Base-by-base conservation (phyloP, 306 rosid genomes). In the Sindora glabra region DNA sequence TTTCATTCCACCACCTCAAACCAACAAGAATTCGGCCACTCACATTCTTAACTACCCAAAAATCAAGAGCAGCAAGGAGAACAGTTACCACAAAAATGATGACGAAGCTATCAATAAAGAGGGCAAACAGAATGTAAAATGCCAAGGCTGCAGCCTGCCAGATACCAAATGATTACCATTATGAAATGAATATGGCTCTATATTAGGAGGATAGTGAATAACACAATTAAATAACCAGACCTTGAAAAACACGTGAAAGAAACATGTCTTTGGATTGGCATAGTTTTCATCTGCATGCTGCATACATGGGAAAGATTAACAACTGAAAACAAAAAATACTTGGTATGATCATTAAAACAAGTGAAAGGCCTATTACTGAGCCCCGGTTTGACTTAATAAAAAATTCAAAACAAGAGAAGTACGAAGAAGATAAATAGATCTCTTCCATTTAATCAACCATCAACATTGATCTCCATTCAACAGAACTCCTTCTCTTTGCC, bases 1-100 rank as follows among this genome's bases (percentile, higher is more conserved):
- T 94, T 67, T 94, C 99, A 80, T 94, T 94, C 97, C 99, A 94
- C 99, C 99, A 94, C 79, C 99, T 86, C 85, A 94, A 67, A 36
- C 99, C 99, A 69, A 94, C 99, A 65, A 94, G 71, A 58, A 94
- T 94, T 38, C 99, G 76, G 25, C 99, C 99, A 69, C 99, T 94
- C 49, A 94, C 97, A 76, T 94, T 94, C 89, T 94, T 94, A 14
- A 94, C 99, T 0, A 94, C 99, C 99, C 99, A 94, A 67, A 94
- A 94, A 72, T 94, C 99, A 72, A 94, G 89, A 16, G 99, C 99
- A 8, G 94, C 82, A 13, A 94, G 95, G 69, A 94, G 92, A 48
- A 94, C 99, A 48, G 99, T 89, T 70, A 86, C 95, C 82, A 94
- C 99, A 40, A 94, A 94, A 64, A 94, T 94, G 89, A 94, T 94